These are phyloP conservation scores for Melocanna baccifera DNA, from an alignment of 176 grass and related monocot genomes.

Conservation along the genomic window DNA sequence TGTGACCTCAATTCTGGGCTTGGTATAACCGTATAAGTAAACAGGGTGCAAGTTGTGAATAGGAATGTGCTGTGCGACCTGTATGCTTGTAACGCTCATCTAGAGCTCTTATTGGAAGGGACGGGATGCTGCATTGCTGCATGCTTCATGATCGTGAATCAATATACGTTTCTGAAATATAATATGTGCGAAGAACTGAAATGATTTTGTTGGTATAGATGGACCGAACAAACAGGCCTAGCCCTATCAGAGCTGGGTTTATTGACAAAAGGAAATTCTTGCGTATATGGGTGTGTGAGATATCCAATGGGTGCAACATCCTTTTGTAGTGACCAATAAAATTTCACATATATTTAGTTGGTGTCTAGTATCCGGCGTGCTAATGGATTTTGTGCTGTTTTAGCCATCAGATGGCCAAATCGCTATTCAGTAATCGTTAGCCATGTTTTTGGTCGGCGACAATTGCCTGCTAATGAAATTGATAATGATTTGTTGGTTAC, in stretches of 20 bases:
- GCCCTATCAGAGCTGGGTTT: neutral
- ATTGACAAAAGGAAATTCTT: neutral
- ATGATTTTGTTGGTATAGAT: neutral
- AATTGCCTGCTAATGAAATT: too few species aligned
- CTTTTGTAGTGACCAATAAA: too few species aligned
- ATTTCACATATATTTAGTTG: too few species aligned
- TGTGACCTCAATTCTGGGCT: neutral
- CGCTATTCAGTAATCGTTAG: too few species aligned
- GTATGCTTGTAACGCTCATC: conserved; percentile 1
- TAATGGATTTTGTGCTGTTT: too few species aligned
- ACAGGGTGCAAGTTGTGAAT: conserved; percentile 8
- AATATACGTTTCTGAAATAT: neutral
- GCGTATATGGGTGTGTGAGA: neutral
- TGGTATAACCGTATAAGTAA: neutral
- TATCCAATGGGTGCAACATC: too few species aligned
- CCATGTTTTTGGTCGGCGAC: too few species aligned
- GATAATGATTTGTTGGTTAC: too few species aligned
- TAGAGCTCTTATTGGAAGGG: neutral
- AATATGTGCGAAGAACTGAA: neutral
- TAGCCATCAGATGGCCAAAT: too few species aligned
- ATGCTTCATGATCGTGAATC: neutral
- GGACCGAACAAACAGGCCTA: neutral
- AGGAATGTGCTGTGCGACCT: neutral
- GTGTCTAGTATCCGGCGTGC: too few species aligned
- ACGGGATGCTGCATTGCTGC: neutral